phyloP scores from a whole-genome alignment of 192 early-diverging fungal genomes.

The Entomortierella parvispora region DNA sequence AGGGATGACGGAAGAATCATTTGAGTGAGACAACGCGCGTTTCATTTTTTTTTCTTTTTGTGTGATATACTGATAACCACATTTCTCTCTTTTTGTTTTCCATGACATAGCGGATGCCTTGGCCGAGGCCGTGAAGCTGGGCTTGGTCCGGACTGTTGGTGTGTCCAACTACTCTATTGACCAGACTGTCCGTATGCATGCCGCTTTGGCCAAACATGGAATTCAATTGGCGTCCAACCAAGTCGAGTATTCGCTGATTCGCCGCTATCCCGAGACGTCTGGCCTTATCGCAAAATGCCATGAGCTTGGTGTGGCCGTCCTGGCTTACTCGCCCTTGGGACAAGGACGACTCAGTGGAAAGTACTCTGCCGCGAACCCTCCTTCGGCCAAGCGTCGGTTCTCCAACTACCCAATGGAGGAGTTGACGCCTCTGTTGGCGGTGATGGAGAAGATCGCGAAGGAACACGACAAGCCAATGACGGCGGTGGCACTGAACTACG shows the following conservation, averaged over 20 bases:
- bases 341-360: slow-evolving; percentile 76
- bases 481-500: slow-evolving; percentile 60
- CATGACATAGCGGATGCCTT: slow-evolving; percentile 50
- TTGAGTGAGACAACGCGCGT: too few relatives aligned
- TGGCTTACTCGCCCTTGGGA: slow-evolving; percentile 81
- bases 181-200: slow-evolving; percentile 55
- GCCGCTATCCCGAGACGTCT: slow-evolving; percentile 70
- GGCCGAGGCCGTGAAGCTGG: slow-evolving; percentile 55
- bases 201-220: slow-evolving; percentile 51
- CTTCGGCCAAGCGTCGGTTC: slow-evolving; percentile 27
- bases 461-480: slow-evolving; percentile 37
- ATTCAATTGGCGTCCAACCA: slow-evolving; percentile 61
- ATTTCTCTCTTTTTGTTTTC: not conserved
- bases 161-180: slow-evolving; percentile 61
- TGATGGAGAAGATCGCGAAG: slow-evolving; percentile 43
- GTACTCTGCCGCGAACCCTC: slow-evolving; percentile 53
- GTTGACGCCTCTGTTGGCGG: slow-evolving; percentile 23
- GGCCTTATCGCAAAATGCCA: slow-evolving; percentile 75
- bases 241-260: slow-evolving; percentile 64
- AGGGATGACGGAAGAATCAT: too few relatives aligned
- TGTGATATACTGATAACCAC: too few relatives aligned
- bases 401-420: slow-evolving; percentile 47
- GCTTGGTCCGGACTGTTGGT: slow-evolving; percentile 60
- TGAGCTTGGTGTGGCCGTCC: slow-evolving; percentile 75
- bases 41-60: too few relatives aligned